Base-by-base conservation (phyloP, 306 rosid species). In the Clitoria ternatea region DNA sequence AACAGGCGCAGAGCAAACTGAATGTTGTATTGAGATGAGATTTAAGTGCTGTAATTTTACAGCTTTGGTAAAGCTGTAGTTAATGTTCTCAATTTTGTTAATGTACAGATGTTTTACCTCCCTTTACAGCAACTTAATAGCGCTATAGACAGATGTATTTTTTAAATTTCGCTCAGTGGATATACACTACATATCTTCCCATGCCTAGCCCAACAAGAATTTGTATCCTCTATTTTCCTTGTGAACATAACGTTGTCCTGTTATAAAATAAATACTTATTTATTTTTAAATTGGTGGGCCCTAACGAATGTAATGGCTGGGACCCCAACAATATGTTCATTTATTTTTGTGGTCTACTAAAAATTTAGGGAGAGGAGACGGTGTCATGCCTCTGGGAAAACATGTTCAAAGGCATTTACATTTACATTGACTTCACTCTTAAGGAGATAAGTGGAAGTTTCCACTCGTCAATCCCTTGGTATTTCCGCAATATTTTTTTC, bases 1-100 rank as follows among this genome's bases (percentile, higher is more conserved):
- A 85, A 33, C 85, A 73, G 61, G 85, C 66, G 72, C 74, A 82
- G 77, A 77, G 5, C 77, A 85, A 76, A 75, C 39, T 85, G 69
- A 83, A 82, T 4, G 85, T 85, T 79, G 80, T 54, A 65, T 27
- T 85, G 1, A 70, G 89, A 79, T 85, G 81, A 85, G 69, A 37
- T 53, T 39, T 12, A 42, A 37, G 20, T 24, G 65, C 39, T 29
- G 32, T 1, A 64, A 27, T 2, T 75, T 12, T 43, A 40, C 47
- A 61, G 33, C 64, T 66, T 15, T 54, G 69, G n/a, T n/a, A n/a
- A n/a, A n/a, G n/a, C 35, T 30, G 55, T 29, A n/a, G 18, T 9
- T 75, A n/a, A n/a, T 43, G 40, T 61, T 50, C 66, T 71, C 77
- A 27, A 22, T 43, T 70, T 79, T 75, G 70, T 59, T 18, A 1